Conservation (phyloP, 768 basidiomycete species). For the Agaricus sinodeliciosus region DNA sequence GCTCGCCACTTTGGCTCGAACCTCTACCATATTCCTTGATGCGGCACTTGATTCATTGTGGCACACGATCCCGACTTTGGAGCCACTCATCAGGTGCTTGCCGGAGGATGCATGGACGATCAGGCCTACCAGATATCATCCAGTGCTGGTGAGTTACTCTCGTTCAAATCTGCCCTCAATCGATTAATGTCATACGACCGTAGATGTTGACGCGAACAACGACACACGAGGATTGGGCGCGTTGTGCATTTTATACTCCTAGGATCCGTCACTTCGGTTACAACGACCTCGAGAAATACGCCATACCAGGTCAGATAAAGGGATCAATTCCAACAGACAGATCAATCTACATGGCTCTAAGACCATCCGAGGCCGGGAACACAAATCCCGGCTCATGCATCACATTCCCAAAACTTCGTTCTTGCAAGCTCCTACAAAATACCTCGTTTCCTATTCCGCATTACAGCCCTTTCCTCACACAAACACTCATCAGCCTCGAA, state of each 20-base stretch:
- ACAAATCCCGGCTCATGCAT: neutral
- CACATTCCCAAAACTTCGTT: slow-evolving; percentile 4
- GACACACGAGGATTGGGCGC: slow-evolving; percentile 1
- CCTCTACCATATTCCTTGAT: slow-evolving; percentile 9
- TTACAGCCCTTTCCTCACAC: neutral
- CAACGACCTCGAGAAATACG: neutral
- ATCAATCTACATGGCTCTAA: slow-evolving; percentile 1
- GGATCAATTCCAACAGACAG: slow-evolving; percentile 5
- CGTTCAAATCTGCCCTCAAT: neutral
- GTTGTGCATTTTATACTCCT: slow-evolving; percentile 2
- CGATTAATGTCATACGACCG: neutral
- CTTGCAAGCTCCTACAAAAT: slow-evolving; percentile 1
- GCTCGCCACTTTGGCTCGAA: slow-evolving; percentile 4
- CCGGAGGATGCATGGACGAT: slow-evolving; percentile 9
- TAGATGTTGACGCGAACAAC: slow-evolving; percentile 2
- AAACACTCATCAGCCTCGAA: neutral
- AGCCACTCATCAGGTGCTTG: slow-evolving; percentile 13
- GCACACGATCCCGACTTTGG: slow-evolving; percentile 6
- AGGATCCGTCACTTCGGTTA: slow-evolving; percentile 2
- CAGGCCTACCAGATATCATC: neutral
- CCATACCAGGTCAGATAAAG: neutral
- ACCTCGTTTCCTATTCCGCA: neutral
- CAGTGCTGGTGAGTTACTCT: slow-evolving; percentile 2
- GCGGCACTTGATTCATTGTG: slow-evolving; percentile 12
- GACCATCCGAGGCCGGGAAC: neutral